Evolutionary conservation across 192 early-diverging fungal genomes (phyloP).

Genomic region (Mortierella claussenii): DNA sequence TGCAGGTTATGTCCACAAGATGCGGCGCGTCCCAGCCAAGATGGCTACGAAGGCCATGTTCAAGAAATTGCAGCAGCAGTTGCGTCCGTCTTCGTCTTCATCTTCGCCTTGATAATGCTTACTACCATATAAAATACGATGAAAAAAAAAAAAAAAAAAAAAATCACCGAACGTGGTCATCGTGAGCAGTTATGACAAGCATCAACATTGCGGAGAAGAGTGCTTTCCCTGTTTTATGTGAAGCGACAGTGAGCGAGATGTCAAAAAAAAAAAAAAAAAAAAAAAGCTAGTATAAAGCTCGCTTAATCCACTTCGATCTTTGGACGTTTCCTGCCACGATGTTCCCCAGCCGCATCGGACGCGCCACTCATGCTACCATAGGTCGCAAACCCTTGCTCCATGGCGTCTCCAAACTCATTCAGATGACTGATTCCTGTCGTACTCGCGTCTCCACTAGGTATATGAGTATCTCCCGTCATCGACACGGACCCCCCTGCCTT

Average conservation of each 20-base stretch:
- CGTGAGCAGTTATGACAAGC: too few species aligned
- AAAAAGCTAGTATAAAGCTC: neutral
- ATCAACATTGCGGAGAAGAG: neutral
- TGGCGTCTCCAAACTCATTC: conserved; percentile 19
- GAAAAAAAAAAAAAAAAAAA: conserved; percentile 18
- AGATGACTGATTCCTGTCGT: conserved; percentile 7
- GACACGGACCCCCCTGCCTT: conserved; percentile 18
- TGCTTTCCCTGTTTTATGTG: too few species aligned
- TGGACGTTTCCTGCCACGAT: conserved; percentile 29
- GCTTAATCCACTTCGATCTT: conserved; percentile 50
- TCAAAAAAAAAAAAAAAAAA: conserved; percentile 4
- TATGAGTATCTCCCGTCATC: conserved; percentile 9
- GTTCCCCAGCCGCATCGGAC: neutral
- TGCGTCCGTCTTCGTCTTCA: too few species aligned
- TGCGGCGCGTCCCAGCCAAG: conserved; percentile 44
- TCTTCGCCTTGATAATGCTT: too few species aligned
- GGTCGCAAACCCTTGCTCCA: conserved; percentile 11
- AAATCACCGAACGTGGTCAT: too few species aligned
- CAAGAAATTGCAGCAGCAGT: conserved; percentile 31
- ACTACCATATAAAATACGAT: too few species aligned
- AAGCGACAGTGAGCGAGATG: too few species aligned
- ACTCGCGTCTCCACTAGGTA: neutral
- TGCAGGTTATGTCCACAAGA: conserved; percentile 24
- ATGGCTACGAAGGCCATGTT: conserved; percentile 54
- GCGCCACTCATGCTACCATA: neutral